phyloP scores from a whole-genome alignment of 2,329 filamentous ascomycete genomes.

The Ceratocystiopsis sp. region DNA sequence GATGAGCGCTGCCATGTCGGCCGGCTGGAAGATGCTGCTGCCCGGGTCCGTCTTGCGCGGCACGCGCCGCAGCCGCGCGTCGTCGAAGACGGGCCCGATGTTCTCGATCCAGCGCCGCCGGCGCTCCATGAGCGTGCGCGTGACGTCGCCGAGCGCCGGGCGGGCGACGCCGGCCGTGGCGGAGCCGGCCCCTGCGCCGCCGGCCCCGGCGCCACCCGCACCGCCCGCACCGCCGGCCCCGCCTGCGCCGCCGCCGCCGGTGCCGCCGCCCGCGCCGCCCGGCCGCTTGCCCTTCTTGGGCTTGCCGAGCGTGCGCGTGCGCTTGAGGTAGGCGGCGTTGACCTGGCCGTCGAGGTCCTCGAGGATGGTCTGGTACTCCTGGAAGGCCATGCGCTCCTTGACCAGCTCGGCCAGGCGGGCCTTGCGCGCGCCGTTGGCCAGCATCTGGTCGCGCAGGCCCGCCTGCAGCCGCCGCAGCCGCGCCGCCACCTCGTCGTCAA shows the following conservation, averaged over 20 bases:
- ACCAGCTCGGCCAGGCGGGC: slow-evolving; percentile 71
- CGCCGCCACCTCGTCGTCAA: slow-evolving; percentile 85
- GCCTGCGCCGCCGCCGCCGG: slow-evolving; percentile 34
- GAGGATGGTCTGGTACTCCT: slow-evolving; percentile 92
- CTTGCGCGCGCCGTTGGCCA: slow-evolving; percentile 83
- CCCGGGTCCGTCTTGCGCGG: slow-evolving; percentile 47
- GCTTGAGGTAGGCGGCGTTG: slow-evolving; percentile 87
- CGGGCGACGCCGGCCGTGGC: slow-evolving; percentile 42
- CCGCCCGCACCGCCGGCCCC: slow-evolving; percentile 4
- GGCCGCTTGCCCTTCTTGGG: slow-evolving; percentile 57
- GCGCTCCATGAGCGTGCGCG: slow-evolving; percentile 83
- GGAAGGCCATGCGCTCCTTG: slow-evolving; percentile 83
- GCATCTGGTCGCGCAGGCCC: slow-evolving; percentile 65
- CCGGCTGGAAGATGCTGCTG: slow-evolving; percentile 56
- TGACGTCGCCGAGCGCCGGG: slow-evolving; percentile 79
- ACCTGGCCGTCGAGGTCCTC: slow-evolving; percentile 94
- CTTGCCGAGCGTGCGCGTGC: slow-evolving; percentile 85
- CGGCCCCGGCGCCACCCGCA: neutral
- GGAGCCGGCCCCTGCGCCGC: slow-evolving; percentile 4
- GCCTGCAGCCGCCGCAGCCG: slow-evolving; percentile 73
- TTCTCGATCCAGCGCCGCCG: slow-evolving; percentile 77
- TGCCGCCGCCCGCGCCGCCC: slow-evolving; percentile 33
- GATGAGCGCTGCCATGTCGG: slow-evolving; percentile 55
- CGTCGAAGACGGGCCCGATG: slow-evolving; percentile 80
- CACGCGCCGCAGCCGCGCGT: slow-evolving; percentile 57